A percentile compares a stretch with the other conserved stretches of the same genome.
Conservation (phyloP, 306 rosid genomes). For the Pyrus bretschneideri region DNA sequence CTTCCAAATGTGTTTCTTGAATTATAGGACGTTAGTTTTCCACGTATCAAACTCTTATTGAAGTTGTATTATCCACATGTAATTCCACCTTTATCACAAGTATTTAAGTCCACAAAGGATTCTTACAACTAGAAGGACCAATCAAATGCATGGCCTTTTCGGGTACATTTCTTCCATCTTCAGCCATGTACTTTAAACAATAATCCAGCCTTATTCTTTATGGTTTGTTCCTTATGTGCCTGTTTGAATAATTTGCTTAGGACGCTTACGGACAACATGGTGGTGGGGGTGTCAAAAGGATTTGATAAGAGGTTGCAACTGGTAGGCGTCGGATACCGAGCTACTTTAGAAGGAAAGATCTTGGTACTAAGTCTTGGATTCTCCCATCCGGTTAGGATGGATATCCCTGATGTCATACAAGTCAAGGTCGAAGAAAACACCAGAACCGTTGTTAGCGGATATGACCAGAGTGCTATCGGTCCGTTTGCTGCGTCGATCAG, state of each 20-base stretch:
- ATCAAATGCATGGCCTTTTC: constrained; percentile 92
- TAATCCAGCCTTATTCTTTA: not conserved
- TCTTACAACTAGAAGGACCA: constrained; percentile 56
- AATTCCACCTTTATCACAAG: no score
- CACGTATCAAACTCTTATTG: no score
- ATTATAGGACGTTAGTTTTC: no score
- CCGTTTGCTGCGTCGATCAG: constrained; percentile 87
- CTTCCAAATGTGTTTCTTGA: no score
- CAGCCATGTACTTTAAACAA: not conserved
- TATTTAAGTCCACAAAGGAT: no score
- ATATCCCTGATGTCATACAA: constrained; percentile 62
- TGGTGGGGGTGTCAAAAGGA: constrained; percentile 90
- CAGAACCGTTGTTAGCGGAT: constrained; percentile 72
- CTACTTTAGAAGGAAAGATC: constrained; percentile 63
- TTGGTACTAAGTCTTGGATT: constrained; percentile 86
- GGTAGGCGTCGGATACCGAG: constrained; percentile 97
- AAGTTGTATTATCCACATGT: no score
- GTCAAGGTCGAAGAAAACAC: constrained; percentile 92
- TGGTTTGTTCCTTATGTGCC: constrained; percentile 3
- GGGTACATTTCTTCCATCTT: constrained; percentile 42
- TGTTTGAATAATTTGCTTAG: constrained; percentile 34
- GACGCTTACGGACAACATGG: constrained; percentile 88
- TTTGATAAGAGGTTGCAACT: constrained; percentile 88
- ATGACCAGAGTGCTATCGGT: constrained; percentile 75
- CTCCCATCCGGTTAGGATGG: constrained; percentile 94